These are phyloP conservation scores for Penicillium brevicompactum DNA, from an alignment of 2,329 filamentous ascomycete species.

Conservation along the genomic window DNA sequence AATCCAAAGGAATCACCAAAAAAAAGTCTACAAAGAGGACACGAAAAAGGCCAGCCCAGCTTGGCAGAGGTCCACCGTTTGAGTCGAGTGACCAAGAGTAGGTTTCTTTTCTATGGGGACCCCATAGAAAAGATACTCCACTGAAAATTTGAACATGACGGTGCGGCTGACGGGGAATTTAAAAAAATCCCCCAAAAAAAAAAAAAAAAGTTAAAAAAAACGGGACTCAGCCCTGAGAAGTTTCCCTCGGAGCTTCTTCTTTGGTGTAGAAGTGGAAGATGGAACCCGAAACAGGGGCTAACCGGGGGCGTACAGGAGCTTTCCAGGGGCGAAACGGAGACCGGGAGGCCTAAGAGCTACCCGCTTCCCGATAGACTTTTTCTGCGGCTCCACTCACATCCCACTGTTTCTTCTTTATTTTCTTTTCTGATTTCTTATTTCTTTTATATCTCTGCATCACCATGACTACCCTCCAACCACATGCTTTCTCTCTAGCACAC, in stretches of 20 bases:
- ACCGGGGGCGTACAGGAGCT: no score
- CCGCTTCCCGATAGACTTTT: not conserved
- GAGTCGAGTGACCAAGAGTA: not conserved
- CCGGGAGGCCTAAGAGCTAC: no score
- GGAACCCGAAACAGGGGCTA: not conserved
- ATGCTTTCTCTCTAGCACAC: constrained; percentile 24
- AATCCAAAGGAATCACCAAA: no score
- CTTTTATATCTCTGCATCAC: constrained; percentile 2
- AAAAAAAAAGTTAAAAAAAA: not conserved
- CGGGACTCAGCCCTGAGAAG: not conserved
- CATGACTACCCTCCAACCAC: constrained; percentile 26
- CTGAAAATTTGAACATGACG: not conserved
- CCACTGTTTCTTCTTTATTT: no score
- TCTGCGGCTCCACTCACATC: not conserved
- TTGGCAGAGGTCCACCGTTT: not conserved
- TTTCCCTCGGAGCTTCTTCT: no score
- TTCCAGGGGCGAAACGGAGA: no score
- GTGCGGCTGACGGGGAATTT: not conserved
- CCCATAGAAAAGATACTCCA: not conserved
- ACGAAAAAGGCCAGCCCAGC: not conserved
- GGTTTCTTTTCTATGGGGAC: not conserved
- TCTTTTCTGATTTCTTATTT: not conserved
- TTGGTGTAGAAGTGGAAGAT: not conserved
- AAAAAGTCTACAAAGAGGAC: no score
- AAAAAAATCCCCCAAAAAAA: not conserved